phyloP scores from a whole-genome alignment of 176 grass and related monocot genomes.

The Bothriochloa decipiens region DNA sequence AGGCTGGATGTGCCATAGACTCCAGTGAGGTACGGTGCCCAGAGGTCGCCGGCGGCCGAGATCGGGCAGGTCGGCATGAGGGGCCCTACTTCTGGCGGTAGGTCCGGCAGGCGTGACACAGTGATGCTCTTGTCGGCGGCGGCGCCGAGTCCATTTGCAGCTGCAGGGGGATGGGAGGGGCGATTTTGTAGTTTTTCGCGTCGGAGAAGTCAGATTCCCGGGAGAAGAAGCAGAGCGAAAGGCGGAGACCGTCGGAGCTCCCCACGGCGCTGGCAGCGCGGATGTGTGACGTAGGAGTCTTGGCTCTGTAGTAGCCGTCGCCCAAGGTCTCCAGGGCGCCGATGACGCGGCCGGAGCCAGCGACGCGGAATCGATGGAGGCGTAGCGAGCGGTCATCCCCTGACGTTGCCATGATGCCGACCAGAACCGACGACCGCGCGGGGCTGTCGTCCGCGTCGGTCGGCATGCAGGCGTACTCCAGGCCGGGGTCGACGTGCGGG shows the following conservation, averaged over 20 bases:
- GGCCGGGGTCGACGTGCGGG: neutral
- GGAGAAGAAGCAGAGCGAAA: conserved; percentile 3
- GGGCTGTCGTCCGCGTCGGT: neutral
- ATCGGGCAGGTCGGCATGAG: neutral
- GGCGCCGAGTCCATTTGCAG: neutral
- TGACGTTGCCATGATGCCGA: neutral
- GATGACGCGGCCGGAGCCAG: neutral
- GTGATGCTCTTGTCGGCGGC: neutral
- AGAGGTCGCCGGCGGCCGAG: neutral
- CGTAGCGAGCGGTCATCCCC: neutral
- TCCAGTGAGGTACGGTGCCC: neutral
- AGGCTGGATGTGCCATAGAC: neutral
- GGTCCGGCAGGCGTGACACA: neutral
- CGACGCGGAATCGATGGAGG: conserved; percentile 3
- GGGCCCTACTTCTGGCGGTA: neutral
- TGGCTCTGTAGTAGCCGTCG: neutral
- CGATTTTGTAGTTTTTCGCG: neutral
- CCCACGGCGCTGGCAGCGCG: neutral
- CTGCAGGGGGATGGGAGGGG: neutral
- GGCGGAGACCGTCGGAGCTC: neutral
- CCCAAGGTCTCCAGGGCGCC: neutral
- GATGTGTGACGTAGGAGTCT: neutral
- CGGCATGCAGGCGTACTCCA: neutral
- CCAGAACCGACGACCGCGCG: neutral
- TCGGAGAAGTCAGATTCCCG: neutral